Evolutionary conservation across 768 basidiomycete species (phyloP), one percentile per base, ranked within the genome.

Genomic region (Clitopilus passeckerianus): DNA sequence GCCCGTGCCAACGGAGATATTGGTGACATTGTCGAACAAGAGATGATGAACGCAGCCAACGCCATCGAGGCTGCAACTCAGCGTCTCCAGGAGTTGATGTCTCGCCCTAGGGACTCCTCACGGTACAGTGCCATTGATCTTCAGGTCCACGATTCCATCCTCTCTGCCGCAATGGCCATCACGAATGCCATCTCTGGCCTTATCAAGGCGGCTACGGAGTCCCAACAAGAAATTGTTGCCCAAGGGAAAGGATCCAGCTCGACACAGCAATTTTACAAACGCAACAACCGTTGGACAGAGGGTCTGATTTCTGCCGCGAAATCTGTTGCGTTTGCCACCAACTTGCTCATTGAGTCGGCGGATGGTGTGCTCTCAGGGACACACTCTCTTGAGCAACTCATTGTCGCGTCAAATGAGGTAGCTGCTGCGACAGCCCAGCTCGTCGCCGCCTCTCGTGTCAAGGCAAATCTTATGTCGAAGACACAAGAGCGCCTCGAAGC

Each of bases 271-370:
- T 99, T 99, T 82, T 99, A 98, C 84, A 99, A 99, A 79, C 89
- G 93, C 61, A 98, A 99, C 85, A 98, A 98, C 74, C 85, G 97
- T 61, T 99, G 97, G 97, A 99, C 97, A 46, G 97, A 99, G 72
- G 97, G 97, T 64, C 87, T 99, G 65, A 95, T 98, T 66, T 96
- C 94, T 34, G 97, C 97, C 34, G 97, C 97, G 18, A 98, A 97
- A 73, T 85, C 97, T 8, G 97, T 99, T 57, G 97, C 97, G 2
- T 97, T 95, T 66, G 95, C 97, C 9, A 98, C 97, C 34, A 91
- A 86, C 64, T 75, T 98, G 60, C 85, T 99, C 61, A 99, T 99
- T 71, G 96, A 99, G 73, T 91, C 90, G 63, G 97, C 97, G 16
- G 97, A 99, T 71, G 97, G 97, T 60, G 96, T 99, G 46, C 82